Percentiles rank a stretch among this genome's conserved stretches.
These are phyloP conservation scores for Akanthomyces lecanii DNA, from an alignment of 2,329 filamentous ascomycete species.

Conservation along the genomic window DNA sequence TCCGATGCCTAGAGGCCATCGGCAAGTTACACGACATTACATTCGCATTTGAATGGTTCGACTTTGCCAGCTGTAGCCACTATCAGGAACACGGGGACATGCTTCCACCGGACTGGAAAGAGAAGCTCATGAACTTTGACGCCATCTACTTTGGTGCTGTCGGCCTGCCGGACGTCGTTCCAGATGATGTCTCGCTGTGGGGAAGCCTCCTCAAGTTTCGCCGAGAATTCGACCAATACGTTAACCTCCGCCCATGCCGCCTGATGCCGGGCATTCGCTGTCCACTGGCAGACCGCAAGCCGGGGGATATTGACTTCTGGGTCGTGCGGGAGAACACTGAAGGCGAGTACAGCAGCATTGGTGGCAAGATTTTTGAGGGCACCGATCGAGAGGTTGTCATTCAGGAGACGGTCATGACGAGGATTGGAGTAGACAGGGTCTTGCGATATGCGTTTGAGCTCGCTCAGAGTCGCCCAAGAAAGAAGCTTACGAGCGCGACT, in stretches of 20 bases:
- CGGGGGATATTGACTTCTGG: constrained; percentile 62
- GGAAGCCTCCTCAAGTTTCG: constrained; percentile 62
- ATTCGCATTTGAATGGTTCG: constrained; percentile 57
- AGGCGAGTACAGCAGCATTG: constrained; percentile 63
- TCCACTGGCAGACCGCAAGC: constrained; percentile 48
- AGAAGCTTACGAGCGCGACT: constrained; percentile 60
- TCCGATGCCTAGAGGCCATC: constrained; percentile 54
- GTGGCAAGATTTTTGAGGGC: constrained; percentile 57
- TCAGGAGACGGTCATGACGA: constrained; percentile 60
- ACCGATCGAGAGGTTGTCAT: constrained; percentile 57
- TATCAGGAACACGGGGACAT: constrained; percentile 39
- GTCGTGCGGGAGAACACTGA: constrained; percentile 65
- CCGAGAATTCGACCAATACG: constrained; percentile 63
- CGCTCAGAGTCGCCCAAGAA: constrained; percentile 53
- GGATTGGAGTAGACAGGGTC: constrained; percentile 56
- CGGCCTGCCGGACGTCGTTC: constrained; percentile 50
- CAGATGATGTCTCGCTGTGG: constrained; percentile 66
- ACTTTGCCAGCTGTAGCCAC: constrained; percentile 63
- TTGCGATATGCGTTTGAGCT: constrained; percentile 62
- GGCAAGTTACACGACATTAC: constrained; percentile 46
- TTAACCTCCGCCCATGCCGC: constrained; percentile 62
- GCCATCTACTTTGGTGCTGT: constrained; percentile 67
- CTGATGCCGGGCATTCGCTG: constrained; percentile 57
- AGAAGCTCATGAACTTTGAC: constrained; percentile 54
- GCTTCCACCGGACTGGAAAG: constrained; percentile 43